phyloP scores from a whole-genome alignment of 371 early-diverging fungal species.

The Coelomomyces lativittatus region DNA sequence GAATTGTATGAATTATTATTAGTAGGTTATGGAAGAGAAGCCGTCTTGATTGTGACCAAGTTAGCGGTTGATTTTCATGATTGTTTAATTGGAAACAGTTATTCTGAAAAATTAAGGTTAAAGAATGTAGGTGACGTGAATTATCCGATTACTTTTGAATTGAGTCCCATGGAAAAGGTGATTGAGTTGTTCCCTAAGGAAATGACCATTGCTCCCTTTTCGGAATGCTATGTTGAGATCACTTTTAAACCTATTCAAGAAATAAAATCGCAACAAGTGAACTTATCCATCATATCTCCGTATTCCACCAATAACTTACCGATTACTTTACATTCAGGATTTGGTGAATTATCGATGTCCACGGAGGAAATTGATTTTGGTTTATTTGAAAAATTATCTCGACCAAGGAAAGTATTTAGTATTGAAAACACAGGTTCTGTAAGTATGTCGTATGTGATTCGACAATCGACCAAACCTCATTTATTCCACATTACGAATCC shows the following conservation, averaged over 20 bases:
- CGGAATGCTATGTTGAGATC: conserved; percentile 17
- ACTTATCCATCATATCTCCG: conserved; percentile 23
- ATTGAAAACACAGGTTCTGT: conserved; percentile 27
- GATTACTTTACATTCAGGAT: conserved; percentile 22
- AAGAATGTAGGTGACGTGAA: conserved; percentile 43
- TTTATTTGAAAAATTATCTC: conserved; percentile 26
- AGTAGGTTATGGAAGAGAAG: conserved; percentile 30
- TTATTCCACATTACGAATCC: conserved; percentile 15
- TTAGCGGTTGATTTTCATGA: conserved; percentile 22
- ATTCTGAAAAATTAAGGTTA: conserved; percentile 26
- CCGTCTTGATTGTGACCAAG: conserved; percentile 36
- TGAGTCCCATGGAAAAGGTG: conserved; percentile 20
- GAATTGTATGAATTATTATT: conserved; percentile 36
- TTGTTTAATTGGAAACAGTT: conserved; percentile 36
- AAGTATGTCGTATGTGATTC: conserved; percentile 17
- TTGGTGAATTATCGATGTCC: conserved; percentile 17
- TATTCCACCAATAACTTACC: conserved; percentile 31
- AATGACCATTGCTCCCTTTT: conserved; percentile 25
- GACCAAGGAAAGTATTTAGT: conserved; percentile 10
- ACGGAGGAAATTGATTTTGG: conserved; percentile 21
- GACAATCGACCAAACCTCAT: conserved; percentile 14
- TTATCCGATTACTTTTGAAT: conserved; percentile 29
- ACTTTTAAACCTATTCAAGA: conserved; percentile 19
- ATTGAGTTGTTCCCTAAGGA: conserved; percentile 19
- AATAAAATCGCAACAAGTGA: conserved; percentile 10